Conservation (phyloP, 495 filamentous ascomycete genomes). For the Penicillium canescens region DNA sequence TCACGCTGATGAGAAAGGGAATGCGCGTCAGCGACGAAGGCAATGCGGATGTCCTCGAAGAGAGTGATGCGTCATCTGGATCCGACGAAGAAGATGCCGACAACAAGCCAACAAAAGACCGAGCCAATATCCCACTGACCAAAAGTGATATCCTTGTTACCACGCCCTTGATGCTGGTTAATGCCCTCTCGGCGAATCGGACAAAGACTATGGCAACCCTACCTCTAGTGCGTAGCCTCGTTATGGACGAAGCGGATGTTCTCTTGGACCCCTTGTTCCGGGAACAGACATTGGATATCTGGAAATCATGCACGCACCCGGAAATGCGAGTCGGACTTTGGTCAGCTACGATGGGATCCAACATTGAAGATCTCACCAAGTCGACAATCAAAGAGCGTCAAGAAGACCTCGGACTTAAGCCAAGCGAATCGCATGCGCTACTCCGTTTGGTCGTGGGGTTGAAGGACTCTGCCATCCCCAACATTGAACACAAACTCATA, state of each 20-base stretch:
- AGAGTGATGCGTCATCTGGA: constrained; percentile 39
- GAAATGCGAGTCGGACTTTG: constrained; percentile 75
- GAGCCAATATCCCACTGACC: constrained; percentile 45
- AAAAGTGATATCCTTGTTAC: constrained; percentile 87
- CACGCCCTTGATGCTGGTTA: constrained; percentile 77
- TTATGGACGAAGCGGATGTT: constrained; percentile 94
- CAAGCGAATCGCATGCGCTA: constrained; percentile 46
- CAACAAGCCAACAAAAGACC: constrained; percentile 32
- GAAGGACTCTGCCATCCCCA: constrained; percentile 92
- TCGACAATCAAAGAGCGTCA: constrained; percentile 58
- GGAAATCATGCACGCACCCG: constrained; percentile 70
- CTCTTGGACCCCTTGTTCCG: constrained; percentile 88
- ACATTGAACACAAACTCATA: constrained; percentile 81
- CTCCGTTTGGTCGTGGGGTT: constrained; percentile 88
- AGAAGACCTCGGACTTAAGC: constrained; percentile 17
- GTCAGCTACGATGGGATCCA: constrained; percentile 96
- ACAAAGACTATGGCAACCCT: constrained; percentile 48
- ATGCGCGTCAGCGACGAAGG: constrained; percentile 57
- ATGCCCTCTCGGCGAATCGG: constrained; percentile 61
- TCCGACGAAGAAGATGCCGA: constrained; percentile 42
- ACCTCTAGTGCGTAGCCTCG: constrained; percentile 65
- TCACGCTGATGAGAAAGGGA: constrained; percentile 82
- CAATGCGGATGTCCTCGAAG: constrained; percentile 36
- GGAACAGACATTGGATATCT: constrained; percentile 85
- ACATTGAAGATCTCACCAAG: constrained; percentile 74